Evolutionary conservation across 768 basidiomycete species (phyloP), one percentile per base, ranked within the genome.

Genomic region (Hortiboletus flavorubellus): DNA sequence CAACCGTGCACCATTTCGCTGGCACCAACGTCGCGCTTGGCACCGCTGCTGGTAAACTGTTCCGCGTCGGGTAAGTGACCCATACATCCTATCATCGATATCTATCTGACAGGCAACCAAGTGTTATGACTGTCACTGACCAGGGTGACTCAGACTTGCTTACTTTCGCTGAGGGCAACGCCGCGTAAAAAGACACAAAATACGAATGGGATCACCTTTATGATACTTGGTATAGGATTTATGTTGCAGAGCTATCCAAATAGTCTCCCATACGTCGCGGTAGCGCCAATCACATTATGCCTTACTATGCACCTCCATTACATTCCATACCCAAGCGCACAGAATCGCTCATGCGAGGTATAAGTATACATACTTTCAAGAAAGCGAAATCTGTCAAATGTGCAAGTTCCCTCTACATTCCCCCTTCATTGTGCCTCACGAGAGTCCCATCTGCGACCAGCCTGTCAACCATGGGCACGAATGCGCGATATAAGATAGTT

Each of bases 21-120:
- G 97, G 97, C 61, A 94, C 94, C 60, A 99, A 99, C 72, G 93
- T 98, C 65, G 91, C 96, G 56, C 89, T 99, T 61, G 97, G 97
- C 55, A 99, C 97, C 48, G 97, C 97, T 74, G 95, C 97, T 56
- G 97, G 97, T 73, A 96, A 95, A 78, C 87, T 98, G 64, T 99
- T 98, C 91, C 93, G 95, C 64, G 96, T 98, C 58, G 95, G 93
- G 91, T 93, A 51, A 49, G 81, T 75, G n/a, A 41, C 15, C 14
- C 15, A 9, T 12, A 3, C 49, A 12, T 18, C 37, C 16, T 38
- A 9, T 34, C 29, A 34, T 37, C 42, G 34, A 33, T 14, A 31
- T 33, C 34, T 38, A 40, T 53, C 55, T 54, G 48, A 68, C 18
- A 31, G 52, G 41, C 48, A 47, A 54, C 10, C 59, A 94, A 21